These are phyloP conservation scores for Sanghuangporus weigelae DNA, from an alignment of 1,284 basidiomycete genomes.

Conservation along the genomic window DNA sequence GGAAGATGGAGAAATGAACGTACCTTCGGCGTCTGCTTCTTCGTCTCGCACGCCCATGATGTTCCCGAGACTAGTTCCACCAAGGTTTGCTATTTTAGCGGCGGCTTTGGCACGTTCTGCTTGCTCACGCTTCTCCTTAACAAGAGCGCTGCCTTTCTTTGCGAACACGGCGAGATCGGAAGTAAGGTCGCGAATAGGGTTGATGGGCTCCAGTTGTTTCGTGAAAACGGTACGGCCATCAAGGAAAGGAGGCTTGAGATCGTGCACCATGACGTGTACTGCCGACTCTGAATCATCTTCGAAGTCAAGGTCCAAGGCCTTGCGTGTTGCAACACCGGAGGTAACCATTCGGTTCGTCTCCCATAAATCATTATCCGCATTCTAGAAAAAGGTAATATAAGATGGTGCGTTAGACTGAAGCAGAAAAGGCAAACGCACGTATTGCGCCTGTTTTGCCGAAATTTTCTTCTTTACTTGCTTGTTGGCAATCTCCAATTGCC, in stretches of 20 bases:
- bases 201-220: constrained; percentile 95
- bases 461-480: constrained; percentile 85
- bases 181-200: constrained; percentile 90
- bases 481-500: constrained; percentile 74
- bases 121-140: constrained; percentile 93
- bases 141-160: constrained; percentile 90
- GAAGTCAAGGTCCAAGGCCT: constrained; percentile 83
- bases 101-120: constrained; percentile 95
- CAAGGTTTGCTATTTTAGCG: constrained; percentile 88
- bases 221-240: constrained; percentile 96
- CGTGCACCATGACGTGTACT: constrained; percentile 95
- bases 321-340: constrained; percentile 88
- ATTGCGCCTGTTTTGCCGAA: constrained; percentile 91
- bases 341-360: constrained; percentile 97
- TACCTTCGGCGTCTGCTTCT: constrained; percentile 81
- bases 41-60: constrained; percentile 97
- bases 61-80: constrained; percentile 92
- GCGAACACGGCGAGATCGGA: constrained; percentile 95
- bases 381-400: constrained; percentile 43
- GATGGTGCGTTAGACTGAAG: constrained; percentile 5
- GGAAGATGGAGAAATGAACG: constrained; percentile 30
- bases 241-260: constrained; percentile 96
- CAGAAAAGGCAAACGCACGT: constrained; percentile 47
- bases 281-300: constrained; percentile 94
- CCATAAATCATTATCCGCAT: constrained; percentile 97